Evolutionary conservation across 2,329 filamentous ascomycete species (phyloP).

Genomic region (Westerdykella ornata): DNA sequence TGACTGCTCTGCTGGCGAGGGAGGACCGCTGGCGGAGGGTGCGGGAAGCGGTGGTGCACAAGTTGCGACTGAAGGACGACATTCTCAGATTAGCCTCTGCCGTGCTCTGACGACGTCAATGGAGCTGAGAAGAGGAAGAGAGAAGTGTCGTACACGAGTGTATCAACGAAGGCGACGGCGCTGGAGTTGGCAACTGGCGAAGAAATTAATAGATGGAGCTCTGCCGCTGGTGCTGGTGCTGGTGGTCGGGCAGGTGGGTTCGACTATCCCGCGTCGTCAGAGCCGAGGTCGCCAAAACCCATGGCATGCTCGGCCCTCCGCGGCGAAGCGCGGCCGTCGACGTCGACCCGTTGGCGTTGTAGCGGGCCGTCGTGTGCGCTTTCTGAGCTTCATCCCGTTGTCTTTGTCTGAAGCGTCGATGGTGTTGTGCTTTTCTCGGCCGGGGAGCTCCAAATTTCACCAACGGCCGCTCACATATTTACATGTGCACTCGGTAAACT

Average conservation of each 20-base stretch:
- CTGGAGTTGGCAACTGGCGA: slow-evolving; percentile 15
- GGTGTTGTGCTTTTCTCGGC: too few species aligned
- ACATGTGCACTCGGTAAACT: too few species aligned
- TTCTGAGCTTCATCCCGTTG: too few species aligned
- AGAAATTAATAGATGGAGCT: slow-evolving; percentile 13
- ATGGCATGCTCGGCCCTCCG: neutral
- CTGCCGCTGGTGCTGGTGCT: neutral
- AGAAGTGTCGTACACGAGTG: slow-evolving; percentile 31
- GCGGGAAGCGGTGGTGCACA: slow-evolving; percentile 36
- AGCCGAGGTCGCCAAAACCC: neutral
- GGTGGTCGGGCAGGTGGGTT: neutral
- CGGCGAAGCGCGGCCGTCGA: neutral
- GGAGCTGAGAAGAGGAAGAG: slow-evolving; percentile 25
- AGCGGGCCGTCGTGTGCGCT: too few species aligned
- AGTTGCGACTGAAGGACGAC: slow-evolving; percentile 40
- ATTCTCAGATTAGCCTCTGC: slow-evolving; percentile 36
- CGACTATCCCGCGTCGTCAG: neutral
- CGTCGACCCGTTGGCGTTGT: too few species aligned
- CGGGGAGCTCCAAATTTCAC: too few species aligned
- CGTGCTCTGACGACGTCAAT: slow-evolving; percentile 27
- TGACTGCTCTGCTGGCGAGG: slow-evolving; percentile 30
- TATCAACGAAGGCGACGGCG: slow-evolving; percentile 10
- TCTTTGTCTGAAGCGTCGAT: too few species aligned
- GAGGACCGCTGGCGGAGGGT: slow-evolving; percentile 31
- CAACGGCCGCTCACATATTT: too few species aligned